phyloP scores from a whole-genome alignment of 2,329 filamentous ascomycete genomes.

The Penicillium hesseltinei region DNA sequence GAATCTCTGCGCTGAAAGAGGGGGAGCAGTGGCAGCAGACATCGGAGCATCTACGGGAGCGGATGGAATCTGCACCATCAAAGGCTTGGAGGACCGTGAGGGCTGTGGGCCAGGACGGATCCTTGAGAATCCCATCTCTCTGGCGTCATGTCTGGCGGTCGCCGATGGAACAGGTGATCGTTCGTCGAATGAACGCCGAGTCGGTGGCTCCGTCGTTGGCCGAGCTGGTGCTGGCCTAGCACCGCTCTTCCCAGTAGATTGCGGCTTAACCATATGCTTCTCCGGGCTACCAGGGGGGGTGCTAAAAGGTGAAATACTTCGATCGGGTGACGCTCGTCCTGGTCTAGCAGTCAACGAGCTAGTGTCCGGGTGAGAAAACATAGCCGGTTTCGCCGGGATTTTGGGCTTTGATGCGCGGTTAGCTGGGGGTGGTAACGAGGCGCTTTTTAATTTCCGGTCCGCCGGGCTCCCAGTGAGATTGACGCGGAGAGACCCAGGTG shows the following conservation, averaged over 20 bases:
- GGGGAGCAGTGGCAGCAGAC: conserved; percentile 28
- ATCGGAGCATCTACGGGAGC: conserved; percentile 21
- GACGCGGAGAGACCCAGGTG: conserved; percentile 18
- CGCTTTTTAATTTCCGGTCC: conserved; percentile 36
- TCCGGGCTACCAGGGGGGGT: conserved; percentile 77
- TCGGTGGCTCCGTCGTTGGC: conserved; percentile 27
- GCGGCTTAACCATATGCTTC: conserved; percentile 47
- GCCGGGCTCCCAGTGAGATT: conserved; percentile 22
- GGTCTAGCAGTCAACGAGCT: conserved; percentile 28
- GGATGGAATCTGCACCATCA: conserved; percentile 34
- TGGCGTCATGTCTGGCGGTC: conserved; percentile 24
- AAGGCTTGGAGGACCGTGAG: conserved; percentile 30
- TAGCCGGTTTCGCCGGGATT: conserved; percentile 52
- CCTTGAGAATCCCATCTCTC: conserved; percentile 33
- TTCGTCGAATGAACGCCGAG: conserved; percentile 30
- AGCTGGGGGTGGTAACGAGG: conserved; percentile 65
- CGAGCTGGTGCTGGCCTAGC: conserved; percentile 21
- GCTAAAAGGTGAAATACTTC: conserved; percentile 72
- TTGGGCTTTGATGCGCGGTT: conserved; percentile 79
- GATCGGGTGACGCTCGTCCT: conserved; percentile 37
- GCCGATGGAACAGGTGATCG: conserved; percentile 22
- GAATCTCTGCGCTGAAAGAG: conserved; percentile 42
- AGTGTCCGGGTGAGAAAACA: conserved; percentile 31
- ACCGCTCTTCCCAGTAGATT: conserved; percentile 13
- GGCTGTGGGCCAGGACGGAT: conserved; percentile 28